A percentile compares a stretch with the other conserved stretches of the same genome.
These are phyloP conservation scores for Phialocephala subalpina DNA, from an alignment of 2,329 filamentous ascomycete species.

Conservation along the genomic window DNA sequence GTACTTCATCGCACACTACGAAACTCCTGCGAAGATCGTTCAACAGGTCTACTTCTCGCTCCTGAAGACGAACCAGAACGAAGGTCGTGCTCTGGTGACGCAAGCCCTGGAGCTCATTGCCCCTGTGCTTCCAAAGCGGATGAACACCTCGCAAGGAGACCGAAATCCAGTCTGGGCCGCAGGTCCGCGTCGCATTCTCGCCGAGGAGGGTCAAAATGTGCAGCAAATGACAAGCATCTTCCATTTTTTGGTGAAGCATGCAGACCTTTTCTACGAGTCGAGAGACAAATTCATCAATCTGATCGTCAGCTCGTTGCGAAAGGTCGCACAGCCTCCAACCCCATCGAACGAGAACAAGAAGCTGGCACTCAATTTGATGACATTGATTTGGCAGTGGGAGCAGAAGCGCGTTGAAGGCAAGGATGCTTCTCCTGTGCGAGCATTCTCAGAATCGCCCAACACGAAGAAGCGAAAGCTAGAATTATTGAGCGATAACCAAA, in stretches of 20 bases:
- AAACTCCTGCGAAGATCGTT: slow-evolving; percentile 95
- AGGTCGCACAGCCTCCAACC: slow-evolving; percentile 84
- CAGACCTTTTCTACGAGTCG: slow-evolving; percentile 93
- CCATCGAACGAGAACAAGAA: slow-evolving; percentile 92
- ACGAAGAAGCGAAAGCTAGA: slow-evolving; percentile 81
- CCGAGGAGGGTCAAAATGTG: slow-evolving; percentile 93
- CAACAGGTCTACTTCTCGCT: slow-evolving; percentile 94
- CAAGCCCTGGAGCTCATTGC: slow-evolving; percentile 95
- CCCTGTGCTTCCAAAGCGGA: slow-evolving; percentile 89
- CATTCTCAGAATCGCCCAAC: slow-evolving; percentile 73
- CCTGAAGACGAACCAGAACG: slow-evolving; percentile 91
- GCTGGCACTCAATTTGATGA: slow-evolving; percentile 89
- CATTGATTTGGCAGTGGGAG: slow-evolving; percentile 92
- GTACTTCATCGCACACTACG: slow-evolving; percentile 97
- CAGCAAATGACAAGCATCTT: slow-evolving; percentile 98
- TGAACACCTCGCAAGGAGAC: slow-evolving; percentile 72
- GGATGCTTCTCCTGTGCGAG: slow-evolving; percentile 49
- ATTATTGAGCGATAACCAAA: slow-evolving; percentile 53
- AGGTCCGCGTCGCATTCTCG: slow-evolving; percentile 87
- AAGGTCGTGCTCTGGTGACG: slow-evolving; percentile 89
- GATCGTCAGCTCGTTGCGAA: slow-evolving; percentile 88
- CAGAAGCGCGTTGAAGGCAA: slow-evolving; percentile 76
- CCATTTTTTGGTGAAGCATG: slow-evolving; percentile 92
- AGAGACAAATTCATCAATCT: slow-evolving; percentile 89
- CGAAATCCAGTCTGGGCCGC: slow-evolving; percentile 87